Evolutionary conservation across 2,329 filamentous ascomycete genomes (phyloP).

Genomic region (Arthroderma sp.): DNA sequence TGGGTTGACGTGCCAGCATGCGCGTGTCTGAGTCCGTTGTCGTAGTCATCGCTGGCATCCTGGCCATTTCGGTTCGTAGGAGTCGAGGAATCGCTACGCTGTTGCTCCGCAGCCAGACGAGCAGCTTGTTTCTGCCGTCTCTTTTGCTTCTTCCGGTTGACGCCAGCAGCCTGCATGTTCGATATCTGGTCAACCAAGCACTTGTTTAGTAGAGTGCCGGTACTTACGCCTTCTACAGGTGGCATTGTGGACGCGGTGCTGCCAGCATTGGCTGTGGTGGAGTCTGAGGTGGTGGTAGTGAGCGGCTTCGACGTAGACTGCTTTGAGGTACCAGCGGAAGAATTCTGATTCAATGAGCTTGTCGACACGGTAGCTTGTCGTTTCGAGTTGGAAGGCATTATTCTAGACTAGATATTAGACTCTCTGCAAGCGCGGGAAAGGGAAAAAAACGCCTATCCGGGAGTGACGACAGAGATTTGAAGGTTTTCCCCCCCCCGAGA

Average conservation of each 20-base stretch:
- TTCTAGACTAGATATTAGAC: neutral
- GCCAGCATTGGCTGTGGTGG: slow-evolving; percentile 4
- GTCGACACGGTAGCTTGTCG: slow-evolving; percentile 13
- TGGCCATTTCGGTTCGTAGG: slow-evolving; percentile 21
- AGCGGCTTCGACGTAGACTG: neutral
- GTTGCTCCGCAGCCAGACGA: slow-evolving; percentile 49
- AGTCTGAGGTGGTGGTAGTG: neutral
- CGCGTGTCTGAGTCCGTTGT: slow-evolving; percentile 17
- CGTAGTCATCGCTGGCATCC: slow-evolving; percentile 21
- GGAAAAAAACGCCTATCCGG: neutral
- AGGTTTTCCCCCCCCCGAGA: neutral
- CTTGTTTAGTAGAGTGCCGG: neutral
- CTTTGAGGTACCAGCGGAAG: slow-evolving; percentile 4
- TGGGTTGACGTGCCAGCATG: slow-evolving; percentile 18
- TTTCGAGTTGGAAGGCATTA: slow-evolving; percentile 16
- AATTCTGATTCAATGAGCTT: slow-evolving; percentile 10
- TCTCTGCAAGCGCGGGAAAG: neutral
- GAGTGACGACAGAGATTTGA: neutral
- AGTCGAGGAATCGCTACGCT: slow-evolving; percentile 23
- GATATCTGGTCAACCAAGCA: slow-evolving; percentile 1
- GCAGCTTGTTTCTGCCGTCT: slow-evolving; percentile 72
- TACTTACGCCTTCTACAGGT: slow-evolving; percentile 2
- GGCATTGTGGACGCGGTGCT: neutral
- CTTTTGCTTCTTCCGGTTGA: slow-evolving; percentile 94
- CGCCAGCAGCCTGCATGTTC: slow-evolving; percentile 20